Conservation (phyloP, 148 eudicot species). For the Simmondsia chinensis region DNA sequence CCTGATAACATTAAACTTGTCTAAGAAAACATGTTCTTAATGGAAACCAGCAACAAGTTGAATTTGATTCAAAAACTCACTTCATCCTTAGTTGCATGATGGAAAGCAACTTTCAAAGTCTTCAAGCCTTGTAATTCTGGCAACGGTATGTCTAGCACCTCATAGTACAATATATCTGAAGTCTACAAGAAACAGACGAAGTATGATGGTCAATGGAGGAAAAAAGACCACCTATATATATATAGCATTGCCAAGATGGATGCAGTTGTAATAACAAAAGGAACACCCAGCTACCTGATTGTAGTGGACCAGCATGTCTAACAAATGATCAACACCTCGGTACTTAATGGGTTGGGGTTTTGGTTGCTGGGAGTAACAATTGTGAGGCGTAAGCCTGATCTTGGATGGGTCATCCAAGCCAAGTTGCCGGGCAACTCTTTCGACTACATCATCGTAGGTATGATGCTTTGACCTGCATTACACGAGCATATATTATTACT, state of each 20-base stretch:
- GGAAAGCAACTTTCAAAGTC: slow-evolving; percentile 76
- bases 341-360: slow-evolving; percentile 94
- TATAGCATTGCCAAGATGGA: too few relatives aligned
- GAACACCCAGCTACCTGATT: slow-evolving; percentile 50
- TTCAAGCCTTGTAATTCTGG: slow-evolving; percentile 83
- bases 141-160: slow-evolving; percentile 74
- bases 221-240: too few relatives aligned
- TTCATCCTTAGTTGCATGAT: slow-evolving; percentile 67
- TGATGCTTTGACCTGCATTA: slow-evolving; percentile 66
- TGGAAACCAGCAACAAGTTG: neutral
- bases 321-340: slow-evolving; percentile 73
- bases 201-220: neutral
- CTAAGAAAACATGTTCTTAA: too few relatives aligned
- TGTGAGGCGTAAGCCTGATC: slow-evolving; percentile 91
- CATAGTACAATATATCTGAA: slow-evolving; percentile 79
- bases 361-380: slow-evolving; percentile 94
- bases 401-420: slow-evolving; percentile 85
- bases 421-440: slow-evolving; percentile 67
- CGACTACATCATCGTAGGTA: slow-evolving; percentile 92
- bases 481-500: neutral
- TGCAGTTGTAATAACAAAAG: too few relatives aligned
- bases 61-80: slow-evolving; percentile 23
- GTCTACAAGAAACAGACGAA: slow-evolving; percentile 22
- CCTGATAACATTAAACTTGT: too few relatives aligned
- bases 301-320: slow-evolving; percentile 86